Base-by-base conservation (phyloP, 2,329 filamentous ascomycete species). In the Aspergillus pseudoviridinutans region DNA sequence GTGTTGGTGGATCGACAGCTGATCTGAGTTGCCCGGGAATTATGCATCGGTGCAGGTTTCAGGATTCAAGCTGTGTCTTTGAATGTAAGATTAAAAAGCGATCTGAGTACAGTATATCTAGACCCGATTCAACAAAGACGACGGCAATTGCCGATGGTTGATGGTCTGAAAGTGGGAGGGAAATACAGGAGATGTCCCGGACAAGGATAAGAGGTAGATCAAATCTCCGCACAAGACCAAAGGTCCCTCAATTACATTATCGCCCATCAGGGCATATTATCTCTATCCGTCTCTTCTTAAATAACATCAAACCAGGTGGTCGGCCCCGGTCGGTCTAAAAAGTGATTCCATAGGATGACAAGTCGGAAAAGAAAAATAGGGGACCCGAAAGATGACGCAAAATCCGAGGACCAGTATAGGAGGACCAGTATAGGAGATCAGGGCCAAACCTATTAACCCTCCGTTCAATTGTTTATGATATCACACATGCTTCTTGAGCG, bases 231-330 rank as follows among this genome's bases (percentile, higher is more conserved):
- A 53, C 10, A 46, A 22, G 41, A 35, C 32, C 32, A 38, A 17
- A 17, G 32, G 46, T 50, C 12, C 7, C 10, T 50, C 27, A 25
- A 57, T 58, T 60, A 55, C 53, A 60, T 56, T 56, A 54, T 24
- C 28, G 54, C 54, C 54, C 54, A 42, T 41, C 25, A 58, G 61
- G 59, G 57, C 55, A 22, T 59, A 58, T 60, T 63, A 63, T 59
- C 56, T 63, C 59, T 63, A 63, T 63, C 57, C 54, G 56, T 41
- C 32, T 57, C 58, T 55, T 54, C 46, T 50, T 57, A 61, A 56
- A 61, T 56, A 54, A 57, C 53, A 61, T 58, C 61, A 58, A 59
- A 62, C 58, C 58, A 53, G 52, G 50, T 55, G 46, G 42, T 52
- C 50, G 8, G 42, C 20, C 20, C 47, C 50, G 25, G 46, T 44